A percentile compares a stretch with the other conserved stretches of the same genome.
These are phyloP conservation scores for Ganoderma multipileum DNA, from an alignment of 1,284 basidiomycete genomes.

Conservation along the genomic window DNA sequence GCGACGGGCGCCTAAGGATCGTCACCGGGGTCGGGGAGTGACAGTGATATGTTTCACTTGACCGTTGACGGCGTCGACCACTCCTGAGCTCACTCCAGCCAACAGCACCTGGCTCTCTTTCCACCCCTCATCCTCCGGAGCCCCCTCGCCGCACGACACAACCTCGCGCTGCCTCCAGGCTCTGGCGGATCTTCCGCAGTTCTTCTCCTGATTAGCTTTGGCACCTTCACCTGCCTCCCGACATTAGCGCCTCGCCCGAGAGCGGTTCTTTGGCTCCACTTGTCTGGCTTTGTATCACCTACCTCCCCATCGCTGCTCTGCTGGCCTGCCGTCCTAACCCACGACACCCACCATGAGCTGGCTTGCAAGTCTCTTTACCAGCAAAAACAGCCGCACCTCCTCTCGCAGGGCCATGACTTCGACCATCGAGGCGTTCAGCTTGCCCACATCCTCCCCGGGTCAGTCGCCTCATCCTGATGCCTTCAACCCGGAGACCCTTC, in stretches of 20 bases:
- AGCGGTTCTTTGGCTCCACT: constrained; percentile 30
- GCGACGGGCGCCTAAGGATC: background rate
- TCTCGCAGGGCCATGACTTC: constrained; percentile 65
- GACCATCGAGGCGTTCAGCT: constrained; percentile 81
- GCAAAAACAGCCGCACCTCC: constrained; percentile 55
- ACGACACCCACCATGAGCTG: constrained; percentile 62
- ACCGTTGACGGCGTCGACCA: background rate
- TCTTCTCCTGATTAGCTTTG: constrained; percentile 14
- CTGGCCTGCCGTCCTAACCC: constrained; percentile 17
- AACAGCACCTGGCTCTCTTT: constrained; percentile 17
- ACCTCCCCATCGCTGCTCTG: constrained; percentile 8
- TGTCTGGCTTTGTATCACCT: constrained; percentile 19
- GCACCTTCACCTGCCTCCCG: constrained; percentile 17
- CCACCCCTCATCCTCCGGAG: constrained; percentile 9
- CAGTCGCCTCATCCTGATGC: constrained; percentile 60
- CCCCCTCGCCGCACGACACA: constrained; percentile 9
- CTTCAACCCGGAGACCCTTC: constrained; percentile 60
- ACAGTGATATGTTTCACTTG: constrained; percentile 27
- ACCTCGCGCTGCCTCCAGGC: constrained; percentile 5
- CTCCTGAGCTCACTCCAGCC: constrained; percentile 7
- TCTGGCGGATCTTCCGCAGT: constrained; percentile 8
- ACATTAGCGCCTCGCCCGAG: constrained; percentile 25
- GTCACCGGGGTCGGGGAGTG: background rate
- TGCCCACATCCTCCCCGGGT: constrained; percentile 73
- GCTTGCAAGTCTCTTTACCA: constrained; percentile 68